Evolutionary conservation across 495 filamentous ascomycete species (phyloP), one percentile per base, ranked within the genome.

Genomic region (Aspergillus coremiiformis): DNA sequence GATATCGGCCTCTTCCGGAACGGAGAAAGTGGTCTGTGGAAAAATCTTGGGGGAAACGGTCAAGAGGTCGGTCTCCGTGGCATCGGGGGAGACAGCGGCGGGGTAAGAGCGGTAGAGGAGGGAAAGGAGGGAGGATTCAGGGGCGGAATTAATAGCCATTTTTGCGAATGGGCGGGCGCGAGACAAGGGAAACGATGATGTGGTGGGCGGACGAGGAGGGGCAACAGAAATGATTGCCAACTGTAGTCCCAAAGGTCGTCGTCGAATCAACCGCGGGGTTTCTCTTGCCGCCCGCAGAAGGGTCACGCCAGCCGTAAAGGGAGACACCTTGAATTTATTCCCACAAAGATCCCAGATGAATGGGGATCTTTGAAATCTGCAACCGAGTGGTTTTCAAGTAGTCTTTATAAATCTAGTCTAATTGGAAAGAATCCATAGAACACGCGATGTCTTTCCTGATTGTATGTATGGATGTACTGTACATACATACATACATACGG

Each of bases 1-100:
- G 66, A 94, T 84, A 68, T 94, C 90, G 22, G 86, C 81, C 66
- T 87, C 81, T 69, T 98, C 92, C 52, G 79, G 72, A 56, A 80
- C 74, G 49, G 80, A 82, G 68, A 92, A 95, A 55, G 78, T 82
- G 59, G 77, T 78, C 52, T 76, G 65, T 46, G 82, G 74, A 73
- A 91, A 87, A 59, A 89, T 80, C 50, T 73, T 68, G 54, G 73
- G 66, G 5, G 79, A 79, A 29, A 75, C 68, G 42, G 66, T 63
- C 30, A 66, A 53, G 45, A 78, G 72, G 50, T 79, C 74, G 45
- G 74, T 66, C 62, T 83, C 76, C 46, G 71, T 70, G 44, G 71
- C 67, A 60, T 76, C 68, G 55, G 73, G 52, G 42, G 75, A 76
- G 53, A 79, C 63, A 42, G 68, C 66, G 51, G 66, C 57, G 27